Evolutionary conservation across 306 rosid species (phyloP).

Genomic region (Delonix regia): DNA sequence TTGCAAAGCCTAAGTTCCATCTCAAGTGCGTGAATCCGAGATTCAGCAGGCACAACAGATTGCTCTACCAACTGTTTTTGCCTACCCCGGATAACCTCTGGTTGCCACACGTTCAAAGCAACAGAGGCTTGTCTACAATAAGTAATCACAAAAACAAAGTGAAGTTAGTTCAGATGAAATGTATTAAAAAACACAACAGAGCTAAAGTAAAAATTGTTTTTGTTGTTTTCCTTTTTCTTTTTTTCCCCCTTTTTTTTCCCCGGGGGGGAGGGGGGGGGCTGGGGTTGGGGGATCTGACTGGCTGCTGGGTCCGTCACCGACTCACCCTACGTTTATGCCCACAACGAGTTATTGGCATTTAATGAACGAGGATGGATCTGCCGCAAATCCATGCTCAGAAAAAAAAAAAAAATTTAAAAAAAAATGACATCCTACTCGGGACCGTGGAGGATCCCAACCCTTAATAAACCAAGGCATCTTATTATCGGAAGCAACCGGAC

Average conservation of each 20-base stretch:
- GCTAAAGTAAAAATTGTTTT: neutral
- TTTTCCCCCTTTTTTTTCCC: too few species aligned
- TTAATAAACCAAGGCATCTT: neutral
- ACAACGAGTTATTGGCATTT: too few species aligned
- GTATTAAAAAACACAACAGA: neutral
- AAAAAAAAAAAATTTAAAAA: too few species aligned
- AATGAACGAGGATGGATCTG: too few species aligned
- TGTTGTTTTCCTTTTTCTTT: too few species aligned
- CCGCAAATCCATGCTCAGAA: too few species aligned
- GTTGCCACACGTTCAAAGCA: constrained; percentile 94
- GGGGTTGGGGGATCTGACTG: too few species aligned
- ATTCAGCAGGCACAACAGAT: constrained; percentile 59
- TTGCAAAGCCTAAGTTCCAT: constrained; percentile 69
- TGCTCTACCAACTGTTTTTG: constrained; percentile 63
- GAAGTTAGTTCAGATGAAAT: neutral
- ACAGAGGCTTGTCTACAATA: constrained; percentile 73
- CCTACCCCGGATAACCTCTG: constrained; percentile 60
- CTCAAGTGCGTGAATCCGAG: constrained; percentile 52
- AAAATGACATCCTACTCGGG: too few species aligned
- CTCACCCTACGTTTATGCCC: too few species aligned
- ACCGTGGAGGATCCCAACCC: too few species aligned
- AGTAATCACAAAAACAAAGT: constrained; percentile 24
- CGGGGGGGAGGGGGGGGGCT: too few species aligned
- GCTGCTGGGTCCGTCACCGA: constrained; percentile 6
- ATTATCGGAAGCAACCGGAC: neutral